Percentiles rank a stretch among this genome's conserved stretches.
These are phyloP conservation scores for Capronia epimyces DNA, from an alignment of 2,329 filamentous ascomycete genomes.

Conservation along the genomic window DNA sequence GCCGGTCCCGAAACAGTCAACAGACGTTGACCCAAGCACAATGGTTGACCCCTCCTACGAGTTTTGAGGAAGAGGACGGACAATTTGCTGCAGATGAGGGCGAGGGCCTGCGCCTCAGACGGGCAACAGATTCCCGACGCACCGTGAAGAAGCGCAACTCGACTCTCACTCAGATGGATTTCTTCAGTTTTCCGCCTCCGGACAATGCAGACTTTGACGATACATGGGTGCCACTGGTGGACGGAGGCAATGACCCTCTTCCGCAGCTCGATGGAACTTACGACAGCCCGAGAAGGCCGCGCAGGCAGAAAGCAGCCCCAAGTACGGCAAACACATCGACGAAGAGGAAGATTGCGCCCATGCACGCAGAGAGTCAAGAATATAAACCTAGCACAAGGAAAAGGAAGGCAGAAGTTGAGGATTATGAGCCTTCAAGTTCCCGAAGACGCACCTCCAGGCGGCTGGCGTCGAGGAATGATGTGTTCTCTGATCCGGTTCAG, in stretches of 20 bases:
- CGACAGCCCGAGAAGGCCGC: slow-evolving; percentile 16
- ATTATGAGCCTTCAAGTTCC: not conserved
- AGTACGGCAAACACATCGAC: not conserved
- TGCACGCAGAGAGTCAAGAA: slow-evolving; percentile 16
- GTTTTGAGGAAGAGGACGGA: slow-evolving; percentile 11
- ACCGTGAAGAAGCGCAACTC: slow-evolving; percentile 20
- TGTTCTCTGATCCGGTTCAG: slow-evolving; percentile 17
- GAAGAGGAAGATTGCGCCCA: slow-evolving; percentile 4
- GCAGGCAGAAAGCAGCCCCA: slow-evolving; percentile 10
- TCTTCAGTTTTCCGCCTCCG: slow-evolving; percentile 14
- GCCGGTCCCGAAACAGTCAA: slow-evolving; percentile 13
- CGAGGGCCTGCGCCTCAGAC: not conserved
- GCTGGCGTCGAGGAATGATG: slow-evolving; percentile 15
- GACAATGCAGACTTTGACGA: slow-evolving; percentile 13
- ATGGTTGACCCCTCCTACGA: slow-evolving; percentile 19
- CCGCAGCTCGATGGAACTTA: slow-evolving; percentile 21
- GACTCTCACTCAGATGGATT: slow-evolving; percentile 30
- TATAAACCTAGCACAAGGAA: slow-evolving; percentile 17
- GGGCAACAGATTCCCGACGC: not conserved
- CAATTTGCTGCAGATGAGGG: not conserved
- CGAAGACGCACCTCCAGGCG: slow-evolving; percentile 17
- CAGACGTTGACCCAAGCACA: slow-evolving; percentile 27
- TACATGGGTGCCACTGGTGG: slow-evolving; percentile 1
- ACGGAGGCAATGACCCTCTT: not conserved
- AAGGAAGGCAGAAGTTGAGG: not conserved